A percentile compares a stretch with the other conserved stretches of the same genome.
These are phyloP conservation scores for Maudiozyma saulgeensis DNA, from an alignment of 805 yeast genomes.

Conservation along the genomic window DNA sequence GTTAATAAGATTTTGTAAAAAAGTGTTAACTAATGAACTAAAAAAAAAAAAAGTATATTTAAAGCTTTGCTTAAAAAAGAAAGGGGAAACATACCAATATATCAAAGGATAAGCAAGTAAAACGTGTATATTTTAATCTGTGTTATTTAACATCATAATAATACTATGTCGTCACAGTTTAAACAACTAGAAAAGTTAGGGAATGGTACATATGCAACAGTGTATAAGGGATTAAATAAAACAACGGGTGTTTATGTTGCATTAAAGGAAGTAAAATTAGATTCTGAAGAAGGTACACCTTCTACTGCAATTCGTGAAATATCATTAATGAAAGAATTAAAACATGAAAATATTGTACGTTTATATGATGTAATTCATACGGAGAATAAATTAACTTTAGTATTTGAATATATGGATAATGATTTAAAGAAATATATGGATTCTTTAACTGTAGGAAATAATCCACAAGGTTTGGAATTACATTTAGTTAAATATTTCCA, in stretches of 20 bases:
- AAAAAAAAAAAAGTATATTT: too few species aligned
- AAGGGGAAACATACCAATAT: too few species aligned
- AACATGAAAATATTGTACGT: conserved; percentile 87
- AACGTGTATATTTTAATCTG: too few species aligned
- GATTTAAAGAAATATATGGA: conserved; percentile 97
- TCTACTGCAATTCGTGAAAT: conserved; percentile 97
- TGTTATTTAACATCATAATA: too few species aligned
- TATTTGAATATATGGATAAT: conserved; percentile 86
- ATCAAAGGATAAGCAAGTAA: too few species aligned
- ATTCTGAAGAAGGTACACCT: conserved; percentile 97
- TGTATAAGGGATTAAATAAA: conserved; percentile 87
- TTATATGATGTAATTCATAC: conserved; percentile 91
- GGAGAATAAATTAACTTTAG: conserved; percentile 87
- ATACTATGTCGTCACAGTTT: conserved; percentile 24
- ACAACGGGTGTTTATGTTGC: conserved; percentile 94
- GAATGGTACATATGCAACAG: conserved; percentile 92
- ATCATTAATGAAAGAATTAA: conserved; percentile 84
- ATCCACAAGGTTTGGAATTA: conserved; percentile 30
- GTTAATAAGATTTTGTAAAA: too few species aligned
- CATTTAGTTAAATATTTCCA: conserved; percentile 79
- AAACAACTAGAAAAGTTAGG: conserved; percentile 31
- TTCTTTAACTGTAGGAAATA: conserved; percentile 32
- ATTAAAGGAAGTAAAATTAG: conserved; percentile 85
- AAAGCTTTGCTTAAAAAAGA: too few species aligned
- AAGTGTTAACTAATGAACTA: too few species aligned